Base-by-base conservation (phyloP, 306 rosid species). In the Pyrus bretschneideri region DNA sequence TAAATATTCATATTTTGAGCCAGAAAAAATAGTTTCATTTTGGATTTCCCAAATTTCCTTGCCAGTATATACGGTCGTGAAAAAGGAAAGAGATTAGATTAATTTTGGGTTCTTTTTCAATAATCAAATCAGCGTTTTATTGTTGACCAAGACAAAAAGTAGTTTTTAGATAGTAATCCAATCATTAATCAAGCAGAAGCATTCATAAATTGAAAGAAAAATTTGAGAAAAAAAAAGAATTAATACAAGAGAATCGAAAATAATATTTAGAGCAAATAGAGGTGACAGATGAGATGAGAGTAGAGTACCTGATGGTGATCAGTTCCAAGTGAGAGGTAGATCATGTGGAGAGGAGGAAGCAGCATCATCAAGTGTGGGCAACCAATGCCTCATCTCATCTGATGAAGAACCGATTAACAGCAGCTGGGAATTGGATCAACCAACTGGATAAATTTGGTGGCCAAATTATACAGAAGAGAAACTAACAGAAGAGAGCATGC, bases 251-350 rank as follows among this genome's bases (percentile, higher is more conserved):
- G 40, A 60, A 42, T 22, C 27, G 17, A 11, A 11, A n/a, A 59
- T 4, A 23, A 59, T 17, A 4, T 10, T 59, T 23, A 23, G 13
- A 59, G 64, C 11, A 11, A 2, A 23, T 10, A 23, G 64, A 23
- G 17, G 64, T 14, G 19, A 73, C 58, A 73, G 55, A 51, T 5
- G 77, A 49, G 77, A 49, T 25, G 23, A 64, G 64, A 60, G 35
- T 38, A 10, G 55, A 25, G 77, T 73, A 73, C 77, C 77, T 73
- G 77, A 22, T 17, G 55, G 18, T 17, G 55, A 51, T 51, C 55
- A 51, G 55, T 15, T 51, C 21, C 35, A 59, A 23, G 64, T 59
- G 64, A 23, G 64, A 22, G 30, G 1, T 23, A 17, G 55, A 51
- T 17, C 55, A 51, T 51, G 55, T 51, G 55, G 55, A 6, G 21